Conservation (phyloP, 148 eudicot genomes). For the Chenopodium suecicum region DNA sequence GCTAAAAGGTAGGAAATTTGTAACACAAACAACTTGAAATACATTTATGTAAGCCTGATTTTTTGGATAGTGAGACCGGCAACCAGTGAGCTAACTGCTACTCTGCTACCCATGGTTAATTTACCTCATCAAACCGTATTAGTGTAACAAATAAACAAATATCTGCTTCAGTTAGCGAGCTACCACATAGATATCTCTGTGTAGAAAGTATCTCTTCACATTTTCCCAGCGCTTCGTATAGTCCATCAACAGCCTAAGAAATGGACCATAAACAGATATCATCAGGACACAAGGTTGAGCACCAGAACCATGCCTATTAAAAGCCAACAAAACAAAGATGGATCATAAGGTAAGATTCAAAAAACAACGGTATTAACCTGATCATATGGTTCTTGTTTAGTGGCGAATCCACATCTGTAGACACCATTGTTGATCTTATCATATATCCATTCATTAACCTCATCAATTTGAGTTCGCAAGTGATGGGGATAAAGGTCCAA, state of each 20-base stretch:
- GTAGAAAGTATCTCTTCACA: slow-evolving; percentile 76
- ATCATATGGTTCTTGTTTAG: slow-evolving; percentile 79
- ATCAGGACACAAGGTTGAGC: background rate
- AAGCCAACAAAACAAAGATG: background rate
- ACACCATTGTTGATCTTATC: slow-evolving; percentile 88
- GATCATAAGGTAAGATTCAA: background rate
- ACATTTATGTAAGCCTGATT: background rate
- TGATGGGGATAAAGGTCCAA: slow-evolving; percentile 79
- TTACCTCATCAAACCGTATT: slow-evolving; percentile 91
- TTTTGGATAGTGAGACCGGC: background rate
- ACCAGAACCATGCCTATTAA: background rate
- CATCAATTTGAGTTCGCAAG: slow-evolving; percentile 67
- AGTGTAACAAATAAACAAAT: slow-evolving; percentile 87
- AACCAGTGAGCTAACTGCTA: too few relatives aligned
- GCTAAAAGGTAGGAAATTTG: background rate
- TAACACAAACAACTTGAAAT: background rate
- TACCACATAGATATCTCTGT: slow-evolving; percentile 78
- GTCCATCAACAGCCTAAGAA: slow-evolving; percentile 59
- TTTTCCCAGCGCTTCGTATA: slow-evolving; percentile 74
- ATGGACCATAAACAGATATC: background rate
- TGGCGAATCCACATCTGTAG: slow-evolving; percentile 89
- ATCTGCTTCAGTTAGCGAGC: slow-evolving; percentile 79
- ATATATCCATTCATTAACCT: slow-evolving; percentile 63
- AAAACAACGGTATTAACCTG: slow-evolving; percentile 42
- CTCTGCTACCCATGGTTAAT: background rate